Conservation (phyloP, 2,329 filamentous ascomycete genomes). For the Penicillium polonicum region DNA sequence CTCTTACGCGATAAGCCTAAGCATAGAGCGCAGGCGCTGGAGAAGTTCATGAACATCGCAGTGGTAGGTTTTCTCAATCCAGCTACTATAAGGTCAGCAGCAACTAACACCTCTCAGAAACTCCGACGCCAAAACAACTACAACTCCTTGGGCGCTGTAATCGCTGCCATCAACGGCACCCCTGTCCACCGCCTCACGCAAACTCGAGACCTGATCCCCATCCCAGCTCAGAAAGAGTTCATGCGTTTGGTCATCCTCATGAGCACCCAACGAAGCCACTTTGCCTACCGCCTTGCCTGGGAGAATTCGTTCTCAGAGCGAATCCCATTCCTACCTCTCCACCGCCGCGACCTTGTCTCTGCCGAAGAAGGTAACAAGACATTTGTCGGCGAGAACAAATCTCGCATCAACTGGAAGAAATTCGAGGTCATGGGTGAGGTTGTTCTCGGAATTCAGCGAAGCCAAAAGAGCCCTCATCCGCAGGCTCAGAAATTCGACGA, state of each 20-base stretch:
- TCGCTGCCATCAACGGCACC: constrained; percentile 87
- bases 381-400: constrained; percentile 70
- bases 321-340: constrained; percentile 90
- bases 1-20: constrained; percentile 93
- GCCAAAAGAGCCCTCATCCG: constrained; percentile 79
- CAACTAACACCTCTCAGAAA: constrained; percentile 51
- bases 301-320: constrained; percentile 87
- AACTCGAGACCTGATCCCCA: constrained; percentile 72
- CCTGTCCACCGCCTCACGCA: constrained; percentile 79
- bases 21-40: constrained; percentile 83
- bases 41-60: constrained; percentile 94
- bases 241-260: constrained; percentile 87
- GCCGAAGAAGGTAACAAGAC: constrained; percentile 92
- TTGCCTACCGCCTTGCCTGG: constrained; percentile 95
- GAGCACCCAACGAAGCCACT: constrained; percentile 88
- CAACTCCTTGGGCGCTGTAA: constrained; percentile 88
- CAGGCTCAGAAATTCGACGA: constrained; percentile 68
- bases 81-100: not conserved
- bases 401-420: constrained; percentile 95
- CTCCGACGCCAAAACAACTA: constrained; percentile 94
- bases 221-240: constrained; percentile 75
- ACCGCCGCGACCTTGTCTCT: constrained; percentile 83
- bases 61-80: constrained; percentile 36
- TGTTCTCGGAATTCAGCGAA: constrained; percentile 84
- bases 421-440: constrained; percentile 96